phyloP scores from a whole-genome alignment of 768 basidiomycete genomes.

The Mycena alexandri region DNA sequence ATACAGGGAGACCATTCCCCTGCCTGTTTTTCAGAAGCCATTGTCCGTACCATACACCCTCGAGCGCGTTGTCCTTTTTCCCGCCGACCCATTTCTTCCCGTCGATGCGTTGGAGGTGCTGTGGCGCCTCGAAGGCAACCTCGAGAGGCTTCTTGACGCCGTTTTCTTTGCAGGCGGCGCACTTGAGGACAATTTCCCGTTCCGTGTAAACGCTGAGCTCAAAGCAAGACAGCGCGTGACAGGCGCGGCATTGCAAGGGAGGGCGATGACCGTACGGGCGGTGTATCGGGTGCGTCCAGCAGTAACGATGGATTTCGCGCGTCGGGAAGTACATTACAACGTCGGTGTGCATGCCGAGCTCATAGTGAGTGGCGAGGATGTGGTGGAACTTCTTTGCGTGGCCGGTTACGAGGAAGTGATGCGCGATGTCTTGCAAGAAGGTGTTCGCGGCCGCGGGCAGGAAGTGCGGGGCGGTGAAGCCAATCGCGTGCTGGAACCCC shows the following conservation, averaged over 20 bases:
- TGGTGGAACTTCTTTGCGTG: not conserved
- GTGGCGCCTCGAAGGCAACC: too few species aligned
- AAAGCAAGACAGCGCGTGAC: not conserved
- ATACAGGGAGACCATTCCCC: too few species aligned
- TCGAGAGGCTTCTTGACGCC: too few species aligned
- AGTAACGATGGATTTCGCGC: not conserved
- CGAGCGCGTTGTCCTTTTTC: not conserved
- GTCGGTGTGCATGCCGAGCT: constrained; percentile 6
- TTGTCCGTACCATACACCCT: not conserved
- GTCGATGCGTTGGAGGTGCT: not conserved
- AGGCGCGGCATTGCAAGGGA: not conserved
- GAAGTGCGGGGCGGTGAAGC: too few species aligned
- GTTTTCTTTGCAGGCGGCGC: not conserved
- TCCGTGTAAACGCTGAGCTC: not conserved
- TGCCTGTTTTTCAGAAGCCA: not conserved
- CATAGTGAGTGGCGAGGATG: not conserved
- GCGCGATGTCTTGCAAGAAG: not conserved
- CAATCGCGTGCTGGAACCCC: not conserved
- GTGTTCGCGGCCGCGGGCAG: not conserved
- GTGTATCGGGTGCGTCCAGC: not conserved
- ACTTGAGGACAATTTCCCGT: not conserved
- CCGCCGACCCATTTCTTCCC: not conserved
- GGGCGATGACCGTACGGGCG: not conserved
- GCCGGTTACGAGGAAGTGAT: not conserved
- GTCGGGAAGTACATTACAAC: not conserved